These are phyloP conservation scores for Cardiospermum halicacabum DNA, from an alignment of 345 rosid genomes.

Conservation along the genomic window DNA sequence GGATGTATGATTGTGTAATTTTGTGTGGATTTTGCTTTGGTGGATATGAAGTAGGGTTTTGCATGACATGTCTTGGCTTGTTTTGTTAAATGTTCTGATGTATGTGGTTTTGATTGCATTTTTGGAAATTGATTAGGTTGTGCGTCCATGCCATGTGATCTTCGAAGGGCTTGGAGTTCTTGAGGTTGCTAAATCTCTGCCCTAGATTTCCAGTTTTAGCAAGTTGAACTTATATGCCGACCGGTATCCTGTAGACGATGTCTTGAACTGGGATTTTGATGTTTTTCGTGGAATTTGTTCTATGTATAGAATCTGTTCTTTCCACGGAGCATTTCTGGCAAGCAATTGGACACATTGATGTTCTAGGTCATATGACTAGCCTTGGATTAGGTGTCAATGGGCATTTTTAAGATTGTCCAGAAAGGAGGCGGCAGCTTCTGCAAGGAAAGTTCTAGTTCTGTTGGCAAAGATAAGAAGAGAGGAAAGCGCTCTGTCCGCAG, in stretches of 20 bases:
- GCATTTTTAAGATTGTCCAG: conserved; percentile 31
- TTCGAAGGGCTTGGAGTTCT: neutral
- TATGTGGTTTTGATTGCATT: neutral
- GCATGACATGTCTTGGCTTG: neutral
- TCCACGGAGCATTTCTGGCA: conserved; percentile 20
- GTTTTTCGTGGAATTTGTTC: neutral
- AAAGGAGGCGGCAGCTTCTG: conserved; percentile 13
- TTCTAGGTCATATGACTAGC: conserved; percentile 17
- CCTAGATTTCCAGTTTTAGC: too few relatives aligned
- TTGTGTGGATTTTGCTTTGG: conserved; percentile 1
- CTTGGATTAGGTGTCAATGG: conserved; percentile 25
- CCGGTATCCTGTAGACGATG: neutral
- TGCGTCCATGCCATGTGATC: neutral
- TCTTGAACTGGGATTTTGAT: neutral
- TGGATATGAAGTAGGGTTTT: neutral
- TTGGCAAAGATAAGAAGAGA: conserved; percentile 21
- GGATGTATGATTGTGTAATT: neutral
- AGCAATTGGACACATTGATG: conserved; percentile 5
- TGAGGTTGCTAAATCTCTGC: neutral
- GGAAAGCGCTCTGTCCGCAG: conserved; percentile 24
- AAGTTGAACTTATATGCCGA: too few relatives aligned
- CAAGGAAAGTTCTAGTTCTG: conserved; percentile 15
- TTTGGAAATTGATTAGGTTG: neutral
- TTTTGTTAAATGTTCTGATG: neutral
- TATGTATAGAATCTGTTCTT: conserved; percentile 10